Evolutionary conservation across 2,329 filamentous ascomycete genomes (phyloP), one percentile per base, ranked within the genome.

Genomic region (Aspergillus latus): DNA sequence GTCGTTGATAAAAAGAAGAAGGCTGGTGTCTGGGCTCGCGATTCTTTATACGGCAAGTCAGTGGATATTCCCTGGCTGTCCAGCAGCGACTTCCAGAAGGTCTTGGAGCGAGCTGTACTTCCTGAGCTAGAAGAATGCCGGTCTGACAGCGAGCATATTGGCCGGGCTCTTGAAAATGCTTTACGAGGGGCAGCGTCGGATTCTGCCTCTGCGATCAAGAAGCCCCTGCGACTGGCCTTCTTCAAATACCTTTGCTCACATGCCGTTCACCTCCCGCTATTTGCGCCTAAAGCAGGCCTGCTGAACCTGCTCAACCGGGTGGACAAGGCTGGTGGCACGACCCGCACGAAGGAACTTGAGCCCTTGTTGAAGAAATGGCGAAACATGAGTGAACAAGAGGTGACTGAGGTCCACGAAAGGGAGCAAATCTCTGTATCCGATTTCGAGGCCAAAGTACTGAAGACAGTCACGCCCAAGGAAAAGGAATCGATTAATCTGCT

Each of bases 101-200:
- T 95, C 16, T 68, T 94, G 0, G 80, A 84, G 16, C 79, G 84
- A 16, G 80, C 88, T 37, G 74, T 97, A n/a, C 72, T 90, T 16
- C 90, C 90, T 0, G 84, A 82, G 1, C 75, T 96, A 8, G 92
- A 97, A 72, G 94, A 97, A 72, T 95, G 88, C 66, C 81, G 93
- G 3, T 83, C 97, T 62, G 92, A 97, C 68, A 77, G 84, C 3
- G 83, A 82, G 29, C 87, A 94, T 59, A 80, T 96, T 44, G 77
- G 82, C 28, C 83, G 83, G 21, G 81, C 87, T 2, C 71, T 96
- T 4, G 80, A 83, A 58, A 80, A 78, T 32, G 74, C 81, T 0
- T 70, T 94, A 8, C 84, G 87, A 62, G 83, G 83, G 52, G 62
- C 67, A 54, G 62, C 61, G 42, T 45, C 71, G 21, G 66, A 70